These are phyloP conservation scores for Priceomyces melissophilus DNA, from an alignment of 805 yeast species.

Conservation along the genomic window DNA sequence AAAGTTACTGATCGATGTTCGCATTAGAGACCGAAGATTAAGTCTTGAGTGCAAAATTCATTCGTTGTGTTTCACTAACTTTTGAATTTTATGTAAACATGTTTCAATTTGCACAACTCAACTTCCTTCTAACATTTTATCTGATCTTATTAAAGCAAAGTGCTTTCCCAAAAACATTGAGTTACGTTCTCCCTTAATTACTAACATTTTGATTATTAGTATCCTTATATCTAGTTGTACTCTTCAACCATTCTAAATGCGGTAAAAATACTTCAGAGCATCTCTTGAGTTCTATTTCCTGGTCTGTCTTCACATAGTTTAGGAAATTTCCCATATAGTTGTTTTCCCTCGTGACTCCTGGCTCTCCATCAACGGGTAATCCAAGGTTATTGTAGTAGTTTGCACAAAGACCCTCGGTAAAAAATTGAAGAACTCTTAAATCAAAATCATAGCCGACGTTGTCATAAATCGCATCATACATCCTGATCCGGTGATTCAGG, in stretches of 20 bases:
- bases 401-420: constrained; percentile 37
- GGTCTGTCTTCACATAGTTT: constrained; percentile 21
- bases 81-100: too few relatives aligned
- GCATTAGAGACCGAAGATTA: too few relatives aligned
- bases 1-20: too few relatives aligned
- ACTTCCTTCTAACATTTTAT: too few relatives aligned
- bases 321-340: constrained; percentile 36
- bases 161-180: too few relatives aligned
- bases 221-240: constrained; percentile 21
- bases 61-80: too few relatives aligned
- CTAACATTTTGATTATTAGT: background rate
- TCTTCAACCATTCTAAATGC: constrained; percentile 41
- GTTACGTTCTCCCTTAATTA: background rate
- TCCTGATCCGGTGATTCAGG: constrained; percentile 34
- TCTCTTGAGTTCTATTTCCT: constrained; percentile 19
- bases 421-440: constrained; percentile 34
- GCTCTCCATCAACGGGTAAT: constrained; percentile 21
- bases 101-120: too few relatives aligned
- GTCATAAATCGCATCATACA: constrained; percentile 33
- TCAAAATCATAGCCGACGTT: constrained; percentile 43
- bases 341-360: constrained; percentile 11
- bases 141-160: too few relatives aligned
- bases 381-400: constrained; percentile 29
- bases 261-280: constrained; percentile 39
- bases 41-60: background rate